Evolutionary conservation across 345 rosid species (phyloP), one percentile per base, ranked within the genome.

Genomic region (Lepidium didymum): DNA sequence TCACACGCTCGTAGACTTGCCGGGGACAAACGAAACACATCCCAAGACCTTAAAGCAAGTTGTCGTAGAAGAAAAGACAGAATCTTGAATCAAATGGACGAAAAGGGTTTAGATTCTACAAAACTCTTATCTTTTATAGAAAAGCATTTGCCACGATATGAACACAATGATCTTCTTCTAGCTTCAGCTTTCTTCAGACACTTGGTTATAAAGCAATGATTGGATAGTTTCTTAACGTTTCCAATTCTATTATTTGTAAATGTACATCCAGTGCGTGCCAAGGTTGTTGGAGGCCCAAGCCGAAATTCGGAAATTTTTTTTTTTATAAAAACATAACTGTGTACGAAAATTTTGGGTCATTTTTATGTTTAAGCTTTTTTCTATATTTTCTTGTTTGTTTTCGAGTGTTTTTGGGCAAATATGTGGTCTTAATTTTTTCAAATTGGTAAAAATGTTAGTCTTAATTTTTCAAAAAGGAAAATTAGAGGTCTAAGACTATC

Each of bases 21-120:
- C 96, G 5, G 10, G 79, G 38, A 41, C 81, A 9, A 62, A 52
- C 7, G 86, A 83, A 81, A 51, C 81, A 1, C 73, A 73, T 71
- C 75, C 92, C 1, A 95, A 83, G 73, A 81, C 68, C 66, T 83
- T 88, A n/a, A 68, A 79, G 70, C 85, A 84, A 70, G 75, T 87
- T 66, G 45, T 82, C 36, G 64, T 78, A 16, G 94, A 88, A 53
- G 80, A 74, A 58, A 84, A 69, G 75, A 70, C 83, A 57, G 92
- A 81, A 55, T 76, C 97, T 63, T 88, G 79, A 86, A 33, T 53
- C 35, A 34, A 72, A 16, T 46, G 7, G 57, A 33, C 16, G 15
- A 19, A 3, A 13, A 40, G 33, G 31, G 13, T 53, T 53, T 53
- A 52, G 61, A 29, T 55, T 41, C 55, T 19, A 3, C 54, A 67